Base-by-base conservation (phyloP, 306 rosid species). In the Coriaria nepalensis region DNA sequence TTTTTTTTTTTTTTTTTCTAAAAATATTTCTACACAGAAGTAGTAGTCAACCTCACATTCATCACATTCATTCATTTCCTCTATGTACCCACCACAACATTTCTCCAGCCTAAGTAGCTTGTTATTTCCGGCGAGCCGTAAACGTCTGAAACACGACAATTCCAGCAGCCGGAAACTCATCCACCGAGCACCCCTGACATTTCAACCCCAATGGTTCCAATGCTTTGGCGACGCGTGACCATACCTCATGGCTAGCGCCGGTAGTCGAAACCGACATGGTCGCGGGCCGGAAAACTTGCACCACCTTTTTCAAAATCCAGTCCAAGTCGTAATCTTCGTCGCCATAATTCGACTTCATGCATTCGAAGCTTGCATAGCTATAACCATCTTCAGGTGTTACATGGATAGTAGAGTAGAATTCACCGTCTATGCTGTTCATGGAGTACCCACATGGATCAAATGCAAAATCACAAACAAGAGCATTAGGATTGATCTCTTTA, bases 321-420 rank as follows among this genome's bases (percentile, higher is more conserved):
- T 50, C 82, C 7, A 81, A 47, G 47, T 74, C 73, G 29, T 20
- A 20, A 10, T 67, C 68, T 0, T 20, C 35, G 36, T 58, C 77
- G 55, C 67, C 74, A 66, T 67, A 68, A 10, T 64, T 64, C 48
- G 88, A 83, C 11, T 68, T 86, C 6, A 74, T 76, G 36, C 81
- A 84, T 59, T 90, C 98, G 40, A 74, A 90, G 74, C 98, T 90
- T 0, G 95, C 95, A 53, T 85, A 90, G 52, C 98, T 90, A 62
- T 53, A 90, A 47, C 98, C 98, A n/a, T 90, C 98, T 50, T 90
- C 98, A 1, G 95, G 98, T 2, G 98, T 90, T 0, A 90, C 94
- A 43, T 90, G 98, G 59, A 85, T 81, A 32, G 98, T 90, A 29
- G 98, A 90, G 56, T 90, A 86, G 67, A 84, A 73, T 46, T 81